Evolutionary conservation across 2,329 filamentous ascomycete genomes (phyloP).

Genomic region (Trichoderma harzianum): DNA sequence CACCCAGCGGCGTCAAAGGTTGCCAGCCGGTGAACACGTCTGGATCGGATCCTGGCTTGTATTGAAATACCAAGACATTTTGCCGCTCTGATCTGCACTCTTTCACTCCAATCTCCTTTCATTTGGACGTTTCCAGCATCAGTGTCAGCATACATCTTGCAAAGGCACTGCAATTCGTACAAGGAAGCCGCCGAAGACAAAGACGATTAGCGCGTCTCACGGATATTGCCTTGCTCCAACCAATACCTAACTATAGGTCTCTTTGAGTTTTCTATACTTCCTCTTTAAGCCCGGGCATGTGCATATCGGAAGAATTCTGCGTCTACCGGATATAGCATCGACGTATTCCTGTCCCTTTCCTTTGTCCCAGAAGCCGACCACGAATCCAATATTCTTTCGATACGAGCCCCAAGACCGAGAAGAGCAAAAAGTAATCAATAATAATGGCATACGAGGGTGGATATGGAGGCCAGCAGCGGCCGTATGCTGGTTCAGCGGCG

Average conservation of each 20-base stretch:
- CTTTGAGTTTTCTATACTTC: neutral
- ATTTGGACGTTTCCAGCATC: neutral
- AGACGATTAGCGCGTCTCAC: neutral
- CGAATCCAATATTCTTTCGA: neutral
- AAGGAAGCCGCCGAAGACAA: neutral
- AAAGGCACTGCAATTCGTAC: neutral
- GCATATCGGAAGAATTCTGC: neutral
- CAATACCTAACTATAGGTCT: neutral
- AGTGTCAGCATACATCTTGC: neutral
- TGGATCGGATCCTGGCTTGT: neutral
- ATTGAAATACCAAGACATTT: neutral
- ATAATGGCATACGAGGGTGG: slow-evolving; percentile 52
- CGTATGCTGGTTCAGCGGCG: slow-evolving; percentile 46
- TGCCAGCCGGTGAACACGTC: neutral
- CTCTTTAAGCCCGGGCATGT: neutral
- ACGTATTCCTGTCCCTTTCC: neutral
- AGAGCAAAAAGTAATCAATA: neutral
- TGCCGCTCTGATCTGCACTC: neutral
- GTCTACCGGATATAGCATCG: neutral
- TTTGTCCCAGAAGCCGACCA: neutral
- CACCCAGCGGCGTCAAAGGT: neutral
- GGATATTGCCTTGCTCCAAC: neutral
- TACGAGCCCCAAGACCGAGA: neutral
- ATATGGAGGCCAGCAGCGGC: slow-evolving; percentile 45
- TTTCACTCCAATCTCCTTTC: neutral